Evolutionary conservation across 345 rosid genomes (phyloP).

Genomic region (Euphorbia lathyris): DNA sequence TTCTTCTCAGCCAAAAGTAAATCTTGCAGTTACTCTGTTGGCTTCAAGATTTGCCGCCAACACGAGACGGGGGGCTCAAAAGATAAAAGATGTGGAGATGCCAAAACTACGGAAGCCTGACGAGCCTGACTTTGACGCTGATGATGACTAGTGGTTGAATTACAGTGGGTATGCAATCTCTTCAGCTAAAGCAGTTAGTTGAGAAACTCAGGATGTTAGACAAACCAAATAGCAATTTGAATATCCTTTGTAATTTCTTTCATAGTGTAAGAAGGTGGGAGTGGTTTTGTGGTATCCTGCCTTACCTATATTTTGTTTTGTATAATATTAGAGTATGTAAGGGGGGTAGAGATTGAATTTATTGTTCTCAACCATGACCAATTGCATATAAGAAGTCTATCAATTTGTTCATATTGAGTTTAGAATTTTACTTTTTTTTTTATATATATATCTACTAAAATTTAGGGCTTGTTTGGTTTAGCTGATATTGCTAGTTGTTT

Average conservation of each 20-base stretch:
- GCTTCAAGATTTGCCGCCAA: slow-evolving; percentile 89
- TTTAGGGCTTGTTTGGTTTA: no score
- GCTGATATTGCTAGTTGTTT: no score
- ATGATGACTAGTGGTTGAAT: slow-evolving; percentile 12
- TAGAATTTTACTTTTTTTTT: no score
- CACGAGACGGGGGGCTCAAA: slow-evolving; percentile 76
- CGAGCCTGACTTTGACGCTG: slow-evolving; percentile 81
- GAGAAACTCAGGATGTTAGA: background rate
- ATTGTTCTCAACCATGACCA: background rate
- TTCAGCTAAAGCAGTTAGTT: background rate
- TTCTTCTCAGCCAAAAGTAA: slow-evolving; percentile 47
- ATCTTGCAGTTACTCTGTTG: slow-evolving; percentile 62
- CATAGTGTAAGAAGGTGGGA: background rate
- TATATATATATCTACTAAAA: no score
- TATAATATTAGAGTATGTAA: no score
- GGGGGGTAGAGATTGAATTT: background rate
- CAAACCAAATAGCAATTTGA: background rate
- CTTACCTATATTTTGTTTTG: background rate
- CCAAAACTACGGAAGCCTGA: slow-evolving; percentile 77
- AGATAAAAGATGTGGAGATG: slow-evolving; percentile 57
- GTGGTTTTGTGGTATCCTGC: background rate
- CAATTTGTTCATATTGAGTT: background rate
- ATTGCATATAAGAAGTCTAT: background rate
- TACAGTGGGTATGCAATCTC: background rate
- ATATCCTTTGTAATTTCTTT: background rate